These are phyloP conservation scores for Mortierella sp. DNA, from an alignment of 371 early-diverging fungal species.

Conservation along the genomic window DNA sequence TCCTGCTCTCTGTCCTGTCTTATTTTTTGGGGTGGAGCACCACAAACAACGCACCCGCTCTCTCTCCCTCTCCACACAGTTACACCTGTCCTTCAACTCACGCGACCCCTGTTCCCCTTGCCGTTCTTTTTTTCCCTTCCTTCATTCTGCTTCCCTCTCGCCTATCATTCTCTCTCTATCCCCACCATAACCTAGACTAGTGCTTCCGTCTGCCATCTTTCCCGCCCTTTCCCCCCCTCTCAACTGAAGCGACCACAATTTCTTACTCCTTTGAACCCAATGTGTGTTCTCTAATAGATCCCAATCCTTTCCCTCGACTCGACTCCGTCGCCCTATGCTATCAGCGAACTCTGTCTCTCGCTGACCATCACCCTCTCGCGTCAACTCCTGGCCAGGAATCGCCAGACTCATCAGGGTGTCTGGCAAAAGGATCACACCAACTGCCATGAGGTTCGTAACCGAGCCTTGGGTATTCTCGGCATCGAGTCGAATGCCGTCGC, in stretches of 20 bases:
- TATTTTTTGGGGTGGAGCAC: no score
- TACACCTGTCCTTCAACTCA: neutral
- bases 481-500: conserved; percentile 36
- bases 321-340: conserved; percentile 50
- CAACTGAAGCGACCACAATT: no score
- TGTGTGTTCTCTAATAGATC: conserved; percentile 18
- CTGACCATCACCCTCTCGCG: conserved; percentile 52
- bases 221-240: no score
- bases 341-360: conserved; percentile 53
- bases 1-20: no score
- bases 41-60: neutral
- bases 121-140: neutral
- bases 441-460: conserved; percentile 52
- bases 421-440: conserved; percentile 53
- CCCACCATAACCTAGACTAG: no score
- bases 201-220: no score
- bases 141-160: neutral
- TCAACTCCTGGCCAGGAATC: conserved; percentile 39
- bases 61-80: neutral
- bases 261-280: neutral
- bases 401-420: conserved; percentile 41
- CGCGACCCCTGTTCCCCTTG: conserved; percentile 3
- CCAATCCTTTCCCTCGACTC: conserved; percentile 46
- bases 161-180: neutral
- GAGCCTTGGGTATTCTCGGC: conserved; percentile 45